phyloP scores from a whole-genome alignment of 345 rosid species.

The Eucalyptus decipiens region DNA sequence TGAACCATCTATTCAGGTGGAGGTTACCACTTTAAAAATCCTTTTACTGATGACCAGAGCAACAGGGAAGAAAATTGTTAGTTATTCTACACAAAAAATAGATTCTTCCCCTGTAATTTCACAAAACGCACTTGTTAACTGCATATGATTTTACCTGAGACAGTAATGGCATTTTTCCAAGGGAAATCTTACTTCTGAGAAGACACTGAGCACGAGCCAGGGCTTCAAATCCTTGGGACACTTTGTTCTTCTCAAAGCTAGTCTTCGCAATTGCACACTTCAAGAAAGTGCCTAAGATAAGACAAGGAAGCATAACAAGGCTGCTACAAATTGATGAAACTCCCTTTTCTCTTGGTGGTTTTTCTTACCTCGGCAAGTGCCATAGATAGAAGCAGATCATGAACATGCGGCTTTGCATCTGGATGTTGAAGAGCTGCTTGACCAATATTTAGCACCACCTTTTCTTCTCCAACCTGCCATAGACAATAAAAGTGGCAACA shows the following conservation, averaged over 20 bases:
- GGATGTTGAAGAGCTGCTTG: constrained; percentile 63
- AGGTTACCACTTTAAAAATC: background rate
- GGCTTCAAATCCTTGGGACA: constrained; percentile 93
- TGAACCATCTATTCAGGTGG: background rate
- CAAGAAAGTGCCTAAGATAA: constrained; percentile 65
- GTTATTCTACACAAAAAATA: background rate
- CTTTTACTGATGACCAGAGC: background rate
- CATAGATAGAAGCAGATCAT: constrained; percentile 84
- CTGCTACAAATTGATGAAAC: constrained; percentile 9
- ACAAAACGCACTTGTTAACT: background rate
- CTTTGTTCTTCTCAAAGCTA: constrained; percentile 77
- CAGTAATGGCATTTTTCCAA: constrained; percentile 61
- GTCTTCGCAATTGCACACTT: constrained; percentile 92
- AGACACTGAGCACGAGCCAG: constrained; percentile 91
- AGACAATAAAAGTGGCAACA: background rate
- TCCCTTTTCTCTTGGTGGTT: constrained; percentile 6
- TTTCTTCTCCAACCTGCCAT: constrained; percentile 62
- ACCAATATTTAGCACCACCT: constrained; percentile 71
- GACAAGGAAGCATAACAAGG: constrained; percentile 49
- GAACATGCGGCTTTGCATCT: constrained; percentile 73
- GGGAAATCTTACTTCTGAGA: constrained; percentile 77
- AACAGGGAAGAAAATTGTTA: background rate
- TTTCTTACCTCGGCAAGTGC: constrained; percentile 90
- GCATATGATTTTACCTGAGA: constrained; percentile 40
- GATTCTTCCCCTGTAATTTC: background rate